Conservation (phyloP, 371 early-diverging fungal species). For the Mucor saturninus region DNA sequence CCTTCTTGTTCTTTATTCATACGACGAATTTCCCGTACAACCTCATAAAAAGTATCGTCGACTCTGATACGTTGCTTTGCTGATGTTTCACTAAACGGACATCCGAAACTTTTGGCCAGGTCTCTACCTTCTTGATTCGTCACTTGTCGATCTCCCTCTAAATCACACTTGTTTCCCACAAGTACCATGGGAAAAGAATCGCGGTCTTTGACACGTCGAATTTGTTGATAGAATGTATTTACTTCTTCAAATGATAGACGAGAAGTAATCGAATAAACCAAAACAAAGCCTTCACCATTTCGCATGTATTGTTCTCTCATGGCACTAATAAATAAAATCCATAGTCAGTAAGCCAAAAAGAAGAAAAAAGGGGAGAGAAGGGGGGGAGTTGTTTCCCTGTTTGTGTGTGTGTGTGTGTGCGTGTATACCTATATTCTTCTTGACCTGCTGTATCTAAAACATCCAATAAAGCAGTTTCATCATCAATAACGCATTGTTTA, state of each 20-base stretch:
- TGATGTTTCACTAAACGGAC: constrained; percentile 34
- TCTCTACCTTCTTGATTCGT: constrained; percentile 45
- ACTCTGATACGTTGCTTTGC: constrained; percentile 89
- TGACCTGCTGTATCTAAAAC: constrained; percentile 95
- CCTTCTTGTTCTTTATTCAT: constrained; percentile 64
- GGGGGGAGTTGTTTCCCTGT: background rate
- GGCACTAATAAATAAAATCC: constrained; percentile 40
- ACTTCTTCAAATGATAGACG: constrained; percentile 84
- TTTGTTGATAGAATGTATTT: constrained; percentile 75
- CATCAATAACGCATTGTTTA: constrained; percentile 87
- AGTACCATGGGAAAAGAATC: constrained; percentile 73
- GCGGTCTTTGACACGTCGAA: constrained; percentile 82
- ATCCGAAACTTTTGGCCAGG: constrained; percentile 32
- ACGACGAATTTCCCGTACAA: constrained; percentile 85
- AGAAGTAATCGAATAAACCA: constrained; percentile 81
- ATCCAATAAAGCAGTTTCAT: constrained; percentile 84
- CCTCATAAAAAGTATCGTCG: constrained; percentile 84
- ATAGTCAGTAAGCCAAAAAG: background rate
- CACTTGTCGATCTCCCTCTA: constrained; percentile 57
- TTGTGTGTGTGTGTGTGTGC: background rate
- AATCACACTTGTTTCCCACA: constrained; percentile 73
- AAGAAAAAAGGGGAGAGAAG: background rate
- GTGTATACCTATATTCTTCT: constrained; percentile 80
- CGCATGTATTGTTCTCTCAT: constrained; percentile 87
- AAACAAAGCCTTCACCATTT: constrained; percentile 86